A percentile compares a stretch with the other conserved stretches of the same genome.
Conservation (phyloP, 164 flowering plant genomes). For the Akebia trifoliata region DNA sequence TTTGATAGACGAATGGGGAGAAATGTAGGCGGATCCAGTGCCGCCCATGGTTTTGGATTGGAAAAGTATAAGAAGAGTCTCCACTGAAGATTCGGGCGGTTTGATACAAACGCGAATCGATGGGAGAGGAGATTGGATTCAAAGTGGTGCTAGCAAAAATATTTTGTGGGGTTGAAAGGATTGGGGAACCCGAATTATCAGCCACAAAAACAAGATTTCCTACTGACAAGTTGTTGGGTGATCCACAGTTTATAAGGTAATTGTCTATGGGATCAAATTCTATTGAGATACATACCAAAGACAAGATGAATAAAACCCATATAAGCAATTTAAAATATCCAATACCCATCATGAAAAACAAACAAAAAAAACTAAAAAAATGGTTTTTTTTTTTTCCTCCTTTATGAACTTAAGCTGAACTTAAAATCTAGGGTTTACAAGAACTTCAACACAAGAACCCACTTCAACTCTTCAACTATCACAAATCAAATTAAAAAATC, state of each 20-base stretch:
- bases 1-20: constrained; percentile 42
- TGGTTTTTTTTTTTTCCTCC: too few relatives aligned
- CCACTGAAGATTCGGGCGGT: constrained; percentile 56
- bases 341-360: constrained; percentile 29
- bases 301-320: constrained; percentile 30
- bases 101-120: constrained; percentile 34
- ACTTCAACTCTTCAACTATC: neutral
- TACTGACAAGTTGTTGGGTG: constrained; percentile 34
- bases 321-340: constrained; percentile 15
- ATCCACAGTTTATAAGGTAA: constrained; percentile 67
- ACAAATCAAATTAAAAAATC: neutral
- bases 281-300: constrained; percentile 16
- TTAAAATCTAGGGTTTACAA: neutral
- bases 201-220: constrained; percentile 42
- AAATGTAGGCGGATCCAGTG: constrained; percentile 80
- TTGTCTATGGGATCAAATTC: constrained; percentile 29
- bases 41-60: constrained; percentile 39
- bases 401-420: neutral
- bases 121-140: constrained; percentile 25
- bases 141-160: constrained; percentile 31
- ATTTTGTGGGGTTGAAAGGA: constrained; percentile 40
- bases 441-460: neutral
- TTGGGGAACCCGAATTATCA: constrained; percentile 37
- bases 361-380: neutral
- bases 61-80: constrained; percentile 40